Evolutionary conservation across 805 yeast species (phyloP).

Genomic region (Candida silvicultrix): DNA sequence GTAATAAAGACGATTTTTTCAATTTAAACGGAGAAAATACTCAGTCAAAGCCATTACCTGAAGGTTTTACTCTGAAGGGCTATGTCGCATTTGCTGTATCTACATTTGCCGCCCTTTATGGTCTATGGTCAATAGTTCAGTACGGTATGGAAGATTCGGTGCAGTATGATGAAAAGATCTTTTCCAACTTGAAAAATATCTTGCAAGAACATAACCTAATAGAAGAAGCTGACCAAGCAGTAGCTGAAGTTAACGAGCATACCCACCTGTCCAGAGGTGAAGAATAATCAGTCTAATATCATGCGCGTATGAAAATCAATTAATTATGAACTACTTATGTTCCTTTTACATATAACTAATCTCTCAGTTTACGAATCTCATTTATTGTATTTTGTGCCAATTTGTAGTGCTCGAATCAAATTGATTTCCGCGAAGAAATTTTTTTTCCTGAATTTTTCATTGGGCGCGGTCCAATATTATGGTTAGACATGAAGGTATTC

Average conservation of each 20-base stretch:
- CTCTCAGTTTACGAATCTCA: not conserved
- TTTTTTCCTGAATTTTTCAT: not conserved
- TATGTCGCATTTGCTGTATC: constrained; percentile 56
- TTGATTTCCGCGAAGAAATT: not conserved
- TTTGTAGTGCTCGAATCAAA: not conserved
- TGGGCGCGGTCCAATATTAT: not conserved
- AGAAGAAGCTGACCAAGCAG: not conserved
- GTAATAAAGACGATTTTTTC: constrained; percentile 47
- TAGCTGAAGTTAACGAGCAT: constrained; percentile 9
- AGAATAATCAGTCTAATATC: not conserved
- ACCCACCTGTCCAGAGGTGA: constrained; percentile 10
- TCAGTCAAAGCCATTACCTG: constrained; percentile 59
- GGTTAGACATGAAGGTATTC: too few relatives aligned
- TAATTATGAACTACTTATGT: not conserved
- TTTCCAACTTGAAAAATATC: constrained; percentile 30
- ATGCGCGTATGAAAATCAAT: not conserved
- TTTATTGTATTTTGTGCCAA: not conserved
- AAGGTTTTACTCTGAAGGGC: constrained; percentile 66
- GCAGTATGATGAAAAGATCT: constrained; percentile 38
- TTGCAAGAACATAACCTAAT: constrained; percentile 23
- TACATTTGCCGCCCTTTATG: constrained; percentile 49
- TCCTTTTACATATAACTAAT: not conserved
- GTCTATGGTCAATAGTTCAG: constrained; percentile 49
- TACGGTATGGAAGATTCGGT: constrained; percentile 63
- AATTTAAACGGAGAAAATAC: constrained; percentile 52